Evolutionary conservation across 495 filamentous ascomycete genomes (phyloP), one percentile per base, ranked within the genome.

Genomic region (Penicillium lividum): DNA sequence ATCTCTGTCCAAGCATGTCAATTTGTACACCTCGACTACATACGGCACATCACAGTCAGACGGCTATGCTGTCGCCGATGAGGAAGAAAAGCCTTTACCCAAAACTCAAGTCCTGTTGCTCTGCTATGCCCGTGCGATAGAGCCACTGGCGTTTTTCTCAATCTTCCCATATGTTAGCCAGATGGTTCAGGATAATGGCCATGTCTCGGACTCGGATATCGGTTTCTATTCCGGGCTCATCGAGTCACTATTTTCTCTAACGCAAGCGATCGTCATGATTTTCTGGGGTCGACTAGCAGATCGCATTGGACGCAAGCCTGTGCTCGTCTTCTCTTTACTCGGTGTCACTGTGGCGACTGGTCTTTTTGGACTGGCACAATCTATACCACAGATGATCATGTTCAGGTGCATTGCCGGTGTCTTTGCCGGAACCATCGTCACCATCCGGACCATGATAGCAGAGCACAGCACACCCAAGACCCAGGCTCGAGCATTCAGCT

Each of bases 161-260:
- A 89, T 90, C 66, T 86, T 91, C 66, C 88, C 88, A 0, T 91
- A 87, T 71, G 82, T 91, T 67, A 88, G 83, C 64, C 71, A 85
- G 59, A 91, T 91, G 88, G 80, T 86, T 5, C 73, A 80, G 63
- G 73, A 82, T 31, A 83, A 81, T 59, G 88, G 86, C 4, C 59
- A 75, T 31, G 63, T 90, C 8, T 46, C 68, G 16, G 76, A 83
- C 53, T 63, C 73, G 34, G 83, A 89, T 73, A 80, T 89, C 40
- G 88, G 88, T 47, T 90, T 89, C 72, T 90, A 88, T 71, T 81
- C 75, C 56, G 88, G 88, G 25, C 67, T 89, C 7, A 89, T 91
- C 68, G 87, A 91, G 72, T 89, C 86, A 22, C 67, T 87, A 11
- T 90, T 89, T 69, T 87, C 83, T 4, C 68, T 88, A 15, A 87